These are phyloP conservation scores for Acidomyces sp. DNA, from an alignment of 495 filamentous ascomycete species.

Conservation along the genomic window DNA sequence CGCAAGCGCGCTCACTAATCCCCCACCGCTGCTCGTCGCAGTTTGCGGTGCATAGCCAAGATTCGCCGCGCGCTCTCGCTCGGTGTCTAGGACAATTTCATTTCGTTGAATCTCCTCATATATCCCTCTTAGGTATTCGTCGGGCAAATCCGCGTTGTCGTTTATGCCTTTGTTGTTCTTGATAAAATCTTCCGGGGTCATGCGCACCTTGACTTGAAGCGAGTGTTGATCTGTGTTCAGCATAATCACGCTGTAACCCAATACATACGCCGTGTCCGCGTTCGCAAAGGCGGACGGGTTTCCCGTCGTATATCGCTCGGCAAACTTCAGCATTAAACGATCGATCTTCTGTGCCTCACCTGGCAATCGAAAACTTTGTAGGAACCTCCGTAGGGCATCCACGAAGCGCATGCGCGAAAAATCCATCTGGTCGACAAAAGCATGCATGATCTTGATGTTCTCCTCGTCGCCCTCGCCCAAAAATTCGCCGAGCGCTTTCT, in stretches of 20 bases:
- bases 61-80: slow-evolving; percentile 74
- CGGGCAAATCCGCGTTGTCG: slow-evolving; percentile 82
- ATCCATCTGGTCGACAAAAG: slow-evolving; percentile 91
- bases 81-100: slow-evolving; percentile 89
- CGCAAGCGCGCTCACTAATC: slow-evolving; percentile 72
- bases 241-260: slow-evolving; percentile 85
- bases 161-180: slow-evolving; percentile 99
- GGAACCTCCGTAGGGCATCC: slow-evolving; percentile 75
- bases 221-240: slow-evolving; percentile 72
- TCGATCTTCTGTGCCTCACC: slow-evolving; percentile 99
- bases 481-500: slow-evolving; percentile 84
- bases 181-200: slow-evolving; percentile 95
- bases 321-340: slow-evolving; percentile 98
- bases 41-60: slow-evolving; percentile 47
- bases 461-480: slow-evolving; percentile 84
- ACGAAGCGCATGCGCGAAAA: slow-evolving; percentile 90
- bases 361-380: slow-evolving; percentile 89
- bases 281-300: slow-evolving; percentile 98
- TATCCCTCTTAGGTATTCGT: slow-evolving; percentile 80
- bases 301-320: slow-evolving; percentile 81
- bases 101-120: slow-evolving; percentile 83
- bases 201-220: slow-evolving; percentile 64
- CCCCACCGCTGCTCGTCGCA: slow-evolving; percentile 34
- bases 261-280: slow-evolving; percentile 91
- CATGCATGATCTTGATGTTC: slow-evolving; percentile 95